A percentile compares a stretch with the other conserved stretches of the same genome.
These are phyloP conservation scores for Globomyces sp. DNA, from an alignment of 371 early-diverging fungal genomes.

Conservation along the genomic window DNA sequence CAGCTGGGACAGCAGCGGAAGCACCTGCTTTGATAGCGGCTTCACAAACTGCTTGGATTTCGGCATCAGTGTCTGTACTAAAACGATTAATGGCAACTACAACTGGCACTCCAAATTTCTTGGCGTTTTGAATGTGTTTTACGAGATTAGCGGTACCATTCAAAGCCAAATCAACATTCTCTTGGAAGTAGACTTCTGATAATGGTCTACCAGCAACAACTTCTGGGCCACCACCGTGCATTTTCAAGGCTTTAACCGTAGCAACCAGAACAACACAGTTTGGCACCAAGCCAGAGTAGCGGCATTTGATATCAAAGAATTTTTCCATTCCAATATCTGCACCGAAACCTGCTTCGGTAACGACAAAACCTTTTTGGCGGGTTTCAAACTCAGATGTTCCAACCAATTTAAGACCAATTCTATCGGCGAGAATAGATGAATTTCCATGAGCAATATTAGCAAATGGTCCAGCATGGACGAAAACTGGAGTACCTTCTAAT, in stretches of 20 bases:
- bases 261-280: slow-evolving; percentile 93
- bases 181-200: slow-evolving; percentile 79
- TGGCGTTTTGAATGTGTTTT: slow-evolving; percentile 88
- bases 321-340: slow-evolving; percentile 99
- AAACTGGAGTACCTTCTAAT: slow-evolving; percentile 95
- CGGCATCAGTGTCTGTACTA: slow-evolving; percentile 81
- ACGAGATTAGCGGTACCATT: slow-evolving; percentile 82
- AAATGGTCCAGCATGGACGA: slow-evolving; percentile 97
- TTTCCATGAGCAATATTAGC: slow-evolving; percentile 98
- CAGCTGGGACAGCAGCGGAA: slow-evolving; percentile 75
- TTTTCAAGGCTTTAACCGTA: slow-evolving; percentile 93
- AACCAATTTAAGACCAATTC: slow-evolving; percentile 88
- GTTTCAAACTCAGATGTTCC: slow-evolving; percentile 50
- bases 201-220: slow-evolving; percentile 89
- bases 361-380: slow-evolving; percentile 82
- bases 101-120: slow-evolving; percentile 85
- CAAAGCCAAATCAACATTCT: slow-evolving; percentile 79
- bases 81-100: slow-evolving; percentile 94
- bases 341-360: slow-evolving; percentile 97
- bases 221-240: slow-evolving; percentile 98
- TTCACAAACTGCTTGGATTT: slow-evolving; percentile 74
- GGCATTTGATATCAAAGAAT: slow-evolving; percentile 98
- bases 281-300: slow-evolving; percentile 82
- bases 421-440: slow-evolving; percentile 90
- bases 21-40: slow-evolving; percentile 84